A percentile compares a stretch with the other conserved stretches of the same genome.
Conservation (phyloP, 2,329 filamentous ascomycete species). For the Endoconidiophora polonica region DNA sequence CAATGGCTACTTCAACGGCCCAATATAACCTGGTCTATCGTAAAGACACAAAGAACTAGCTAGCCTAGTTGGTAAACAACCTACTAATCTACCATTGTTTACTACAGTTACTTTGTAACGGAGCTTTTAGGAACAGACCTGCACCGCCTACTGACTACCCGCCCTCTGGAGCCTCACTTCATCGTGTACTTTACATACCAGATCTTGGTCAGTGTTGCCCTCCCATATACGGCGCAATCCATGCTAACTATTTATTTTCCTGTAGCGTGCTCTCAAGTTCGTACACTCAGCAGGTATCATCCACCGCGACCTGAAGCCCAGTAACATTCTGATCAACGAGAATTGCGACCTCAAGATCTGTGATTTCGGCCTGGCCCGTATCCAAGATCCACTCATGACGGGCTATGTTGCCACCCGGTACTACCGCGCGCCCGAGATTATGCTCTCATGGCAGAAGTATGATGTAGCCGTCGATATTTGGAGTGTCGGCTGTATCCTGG, state of each 20-base stretch:
- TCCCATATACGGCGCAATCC: not conserved
- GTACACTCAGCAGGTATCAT: conserved; percentile 97
- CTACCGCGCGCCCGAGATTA: conserved; percentile 96
- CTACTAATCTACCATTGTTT: conserved; percentile 15
- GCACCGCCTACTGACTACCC: conserved; percentile 83
- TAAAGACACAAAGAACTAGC: too few relatives aligned
- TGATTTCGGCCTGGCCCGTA: conserved; percentile 92
- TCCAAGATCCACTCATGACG: conserved; percentile 98
- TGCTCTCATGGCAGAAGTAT: conserved; percentile 99
- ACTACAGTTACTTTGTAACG: conserved; percentile 79
- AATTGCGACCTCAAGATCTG: conserved; percentile 99
- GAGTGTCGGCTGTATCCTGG: conserved; percentile 98
- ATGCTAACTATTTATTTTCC: not conserved
- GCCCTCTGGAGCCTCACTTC: conserved; percentile 96
- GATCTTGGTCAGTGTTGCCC: conserved; percentile 56
- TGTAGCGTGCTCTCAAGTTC: conserved; percentile 88
- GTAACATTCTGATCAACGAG: conserved; percentile 98
- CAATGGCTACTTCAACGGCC: too few relatives aligned
- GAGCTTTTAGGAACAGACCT: conserved; percentile 93
- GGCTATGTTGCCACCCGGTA: conserved; percentile 97
- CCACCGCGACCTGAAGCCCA: conserved; percentile 92
- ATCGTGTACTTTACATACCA: conserved; percentile 99
- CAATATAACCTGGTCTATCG: too few relatives aligned
- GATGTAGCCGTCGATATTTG: conserved; percentile 98
- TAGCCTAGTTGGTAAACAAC: not conserved